Conservation (phyloP, 2,329 filamentous ascomycete species). For the Beauveria asiatica region DNA sequence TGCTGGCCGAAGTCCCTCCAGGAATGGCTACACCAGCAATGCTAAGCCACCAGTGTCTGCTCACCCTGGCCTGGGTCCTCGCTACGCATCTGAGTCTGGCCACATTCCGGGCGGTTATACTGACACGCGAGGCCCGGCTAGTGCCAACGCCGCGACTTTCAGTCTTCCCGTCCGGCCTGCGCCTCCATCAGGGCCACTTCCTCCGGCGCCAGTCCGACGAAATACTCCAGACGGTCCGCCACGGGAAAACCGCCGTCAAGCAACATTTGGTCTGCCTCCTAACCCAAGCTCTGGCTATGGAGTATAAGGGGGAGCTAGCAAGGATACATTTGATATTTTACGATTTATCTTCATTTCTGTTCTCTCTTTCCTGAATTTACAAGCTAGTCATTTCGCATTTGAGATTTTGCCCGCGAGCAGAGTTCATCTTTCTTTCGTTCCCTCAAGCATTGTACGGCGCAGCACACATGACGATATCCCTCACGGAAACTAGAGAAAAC, state of each 20-base stretch:
- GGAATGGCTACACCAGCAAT: constrained; percentile 35
- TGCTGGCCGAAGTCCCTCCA: constrained; percentile 42
- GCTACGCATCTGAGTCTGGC: constrained; percentile 44
- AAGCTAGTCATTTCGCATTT: neutral
- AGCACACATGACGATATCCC: constrained; percentile 10
- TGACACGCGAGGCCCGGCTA: constrained; percentile 31
- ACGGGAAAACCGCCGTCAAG: constrained; percentile 44
- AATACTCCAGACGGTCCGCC: constrained; percentile 46
- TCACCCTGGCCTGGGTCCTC: constrained; percentile 45
- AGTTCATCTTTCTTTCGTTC: constrained; percentile 2
- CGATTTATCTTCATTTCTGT: neutral
- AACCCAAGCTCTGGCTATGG: constrained; percentile 29
- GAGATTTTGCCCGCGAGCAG: constrained; percentile 3
- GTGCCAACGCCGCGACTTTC: constrained; percentile 43
- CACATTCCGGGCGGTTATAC: constrained; percentile 35
- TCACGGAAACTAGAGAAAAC: neutral
- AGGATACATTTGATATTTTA: neutral
- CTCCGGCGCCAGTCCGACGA: constrained; percentile 52
- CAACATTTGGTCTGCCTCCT: constrained; percentile 41
- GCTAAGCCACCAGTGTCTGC: constrained; percentile 31
- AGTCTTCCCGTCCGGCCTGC: constrained; percentile 57
- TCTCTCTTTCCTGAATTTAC: neutral
- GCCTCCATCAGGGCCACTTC: constrained; percentile 46
- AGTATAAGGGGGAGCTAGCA: constrained; percentile 10
- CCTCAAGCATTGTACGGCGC: constrained; percentile 10